These are phyloP conservation scores for Aspergillus uvarum DNA, from an alignment of 2,329 filamentous ascomycete species.

Conservation along the genomic window DNA sequence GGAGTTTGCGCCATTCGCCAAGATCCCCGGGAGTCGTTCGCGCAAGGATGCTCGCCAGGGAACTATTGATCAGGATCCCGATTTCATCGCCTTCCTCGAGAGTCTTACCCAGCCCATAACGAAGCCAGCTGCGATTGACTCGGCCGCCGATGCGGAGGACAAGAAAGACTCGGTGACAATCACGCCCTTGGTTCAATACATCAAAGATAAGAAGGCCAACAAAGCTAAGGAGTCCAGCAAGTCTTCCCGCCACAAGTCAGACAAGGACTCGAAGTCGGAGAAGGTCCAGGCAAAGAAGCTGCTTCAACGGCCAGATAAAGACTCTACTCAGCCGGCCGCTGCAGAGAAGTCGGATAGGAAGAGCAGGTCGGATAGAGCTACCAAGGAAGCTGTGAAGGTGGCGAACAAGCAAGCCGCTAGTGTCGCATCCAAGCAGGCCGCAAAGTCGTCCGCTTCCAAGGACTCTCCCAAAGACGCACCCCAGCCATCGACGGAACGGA, in stretches of 20 bases:
- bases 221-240: slow-evolving; percentile 61
- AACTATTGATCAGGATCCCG: slow-evolving; percentile 92
- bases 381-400: slow-evolving; percentile 62
- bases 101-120: slow-evolving; percentile 72
- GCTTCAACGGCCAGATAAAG: slow-evolving; percentile 40
- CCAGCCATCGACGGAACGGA: slow-evolving; percentile 46
- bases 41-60: slow-evolving; percentile 83
- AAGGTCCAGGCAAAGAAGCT: slow-evolving; percentile 46
- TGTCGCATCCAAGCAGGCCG: slow-evolving; percentile 28
- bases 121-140: slow-evolving; percentile 55
- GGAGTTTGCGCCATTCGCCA: slow-evolving; percentile 81
- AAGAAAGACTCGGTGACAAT: slow-evolving; percentile 67
- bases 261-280: slow-evolving; percentile 42
- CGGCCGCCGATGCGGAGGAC: slow-evolving; percentile 51
- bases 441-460: slow-evolving; percentile 18
- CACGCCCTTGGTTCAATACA: slow-evolving; percentile 84
- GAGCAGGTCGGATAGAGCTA: slow-evolving; percentile 54
- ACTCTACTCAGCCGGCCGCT: slow-evolving; percentile 24
- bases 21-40: slow-evolving; percentile 71
- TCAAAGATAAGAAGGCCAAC: slow-evolving; percentile 88
- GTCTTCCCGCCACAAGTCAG: slow-evolving; percentile 41
- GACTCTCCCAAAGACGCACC: slow-evolving; percentile 26
- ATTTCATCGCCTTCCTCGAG: slow-evolving; percentile 92
- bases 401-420: slow-evolving; percentile 48
- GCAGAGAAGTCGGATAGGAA: slow-evolving; percentile 42